Percentiles rank a stretch among this genome's conserved stretches.
phyloP scores from a whole-genome alignment of 805 yeast genomes.

The Isabelozyma pseudorhagii region DNA sequence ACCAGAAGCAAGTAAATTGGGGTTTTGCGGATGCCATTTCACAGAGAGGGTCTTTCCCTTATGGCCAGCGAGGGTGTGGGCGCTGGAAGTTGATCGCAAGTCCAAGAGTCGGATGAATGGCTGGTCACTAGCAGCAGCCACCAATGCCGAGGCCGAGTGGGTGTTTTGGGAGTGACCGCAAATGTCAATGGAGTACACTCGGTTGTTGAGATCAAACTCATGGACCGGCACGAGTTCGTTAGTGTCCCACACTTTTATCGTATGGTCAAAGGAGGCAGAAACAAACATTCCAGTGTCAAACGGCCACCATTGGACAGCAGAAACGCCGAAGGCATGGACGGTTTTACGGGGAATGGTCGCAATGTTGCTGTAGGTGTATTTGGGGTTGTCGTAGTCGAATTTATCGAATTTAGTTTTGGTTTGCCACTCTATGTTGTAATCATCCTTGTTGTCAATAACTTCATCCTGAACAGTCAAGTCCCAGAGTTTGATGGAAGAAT shows the following conservation, averaged over 20 bases:
- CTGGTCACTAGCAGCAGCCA: slow-evolving; percentile 72
- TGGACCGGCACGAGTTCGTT: slow-evolving; percentile 62
- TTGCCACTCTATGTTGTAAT: slow-evolving; percentile 1
- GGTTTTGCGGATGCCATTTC: slow-evolving; percentile 70
- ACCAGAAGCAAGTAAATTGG: slow-evolving; percentile 69
- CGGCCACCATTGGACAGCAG: slow-evolving; percentile 85
- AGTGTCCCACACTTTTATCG: slow-evolving; percentile 81
- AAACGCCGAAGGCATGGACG: slow-evolving; percentile 69
- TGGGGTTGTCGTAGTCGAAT: slow-evolving; percentile 32
- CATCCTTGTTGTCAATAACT: slow-evolving; percentile 6
- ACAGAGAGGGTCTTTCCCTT: slow-evolving; percentile 54
- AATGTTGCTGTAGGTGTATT: slow-evolving; percentile 18
- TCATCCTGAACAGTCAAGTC: slow-evolving; percentile 35
- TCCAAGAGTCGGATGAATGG: slow-evolving; percentile 70
- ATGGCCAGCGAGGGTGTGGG: slow-evolving; percentile 69
- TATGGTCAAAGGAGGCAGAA: slow-evolving; percentile 75
- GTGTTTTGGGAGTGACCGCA: slow-evolving; percentile 17
- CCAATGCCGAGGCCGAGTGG: slow-evolving; percentile 42
- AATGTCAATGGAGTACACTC: slow-evolving; percentile 67
- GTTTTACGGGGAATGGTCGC: slow-evolving; percentile 37
- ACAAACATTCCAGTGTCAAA: slow-evolving; percentile 82
- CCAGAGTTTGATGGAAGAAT: slow-evolving; percentile 67
- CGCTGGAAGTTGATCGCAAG: slow-evolving; percentile 65
- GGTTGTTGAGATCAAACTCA: slow-evolving; percentile 55
- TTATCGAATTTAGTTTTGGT: slow-evolving; percentile 16